These are phyloP conservation scores for Hymenoscyphus repandus DNA, from an alignment of 2,329 filamentous ascomycete species.

Conservation along the genomic window DNA sequence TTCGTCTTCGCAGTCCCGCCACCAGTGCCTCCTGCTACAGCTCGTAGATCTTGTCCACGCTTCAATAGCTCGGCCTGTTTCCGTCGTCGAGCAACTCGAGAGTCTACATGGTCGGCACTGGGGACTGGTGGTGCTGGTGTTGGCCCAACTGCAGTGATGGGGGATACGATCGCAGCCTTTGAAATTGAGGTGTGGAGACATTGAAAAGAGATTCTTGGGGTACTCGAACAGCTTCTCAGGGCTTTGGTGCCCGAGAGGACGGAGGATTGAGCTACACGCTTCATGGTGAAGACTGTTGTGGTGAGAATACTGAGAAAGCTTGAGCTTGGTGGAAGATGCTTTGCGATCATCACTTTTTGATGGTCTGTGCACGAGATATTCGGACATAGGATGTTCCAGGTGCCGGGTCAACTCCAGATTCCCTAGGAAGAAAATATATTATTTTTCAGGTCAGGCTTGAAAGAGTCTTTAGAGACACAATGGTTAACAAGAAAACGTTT, in stretches of 20 bases:
- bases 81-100: slow-evolving; percentile 44
- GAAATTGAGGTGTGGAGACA: slow-evolving; percentile 25
- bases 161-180: slow-evolving; percentile 29
- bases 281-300: slow-evolving; percentile 22
- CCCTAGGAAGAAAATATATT: too few relatives aligned
- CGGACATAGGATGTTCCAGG: too few relatives aligned
- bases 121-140: slow-evolving; percentile 52
- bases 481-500: too few relatives aligned
- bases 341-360: slow-evolving; percentile 45
- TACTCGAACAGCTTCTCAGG: slow-evolving; percentile 6
- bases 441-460: too few relatives aligned
- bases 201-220: slow-evolving; percentile 9
- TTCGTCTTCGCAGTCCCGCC: slow-evolving; percentile 45
- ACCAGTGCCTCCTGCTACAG: slow-evolving; percentile 32
- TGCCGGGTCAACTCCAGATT: too few relatives aligned
- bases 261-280: slow-evolving; percentile 25
- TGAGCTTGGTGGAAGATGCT: background rate
- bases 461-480: too few relatives aligned
- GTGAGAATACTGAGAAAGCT: background rate
- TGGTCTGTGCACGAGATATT: background rate
- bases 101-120: slow-evolving; percentile 32
- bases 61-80: slow-evolving; percentile 52
- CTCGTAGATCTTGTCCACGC: slow-evolving; percentile 44
- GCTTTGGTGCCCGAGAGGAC: slow-evolving; percentile 8
- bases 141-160: slow-evolving; percentile 52